A percentile compares a stretch with the other conserved stretches of the same genome.
Conservation (phyloP, 768 basidiomycete genomes). For the Suillus ampliporus region DNA sequence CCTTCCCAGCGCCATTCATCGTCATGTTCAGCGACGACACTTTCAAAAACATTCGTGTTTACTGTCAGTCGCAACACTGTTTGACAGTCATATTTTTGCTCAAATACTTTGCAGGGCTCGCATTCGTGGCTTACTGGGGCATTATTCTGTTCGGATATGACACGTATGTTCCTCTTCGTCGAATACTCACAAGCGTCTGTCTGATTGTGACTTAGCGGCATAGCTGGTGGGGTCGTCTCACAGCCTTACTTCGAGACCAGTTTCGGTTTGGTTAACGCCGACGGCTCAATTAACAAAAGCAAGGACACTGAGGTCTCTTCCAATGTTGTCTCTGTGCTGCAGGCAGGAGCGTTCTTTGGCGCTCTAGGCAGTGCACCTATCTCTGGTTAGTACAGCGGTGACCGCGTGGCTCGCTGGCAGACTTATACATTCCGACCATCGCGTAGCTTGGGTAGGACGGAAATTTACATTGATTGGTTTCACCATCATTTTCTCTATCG, state of each 20-base stretch:
- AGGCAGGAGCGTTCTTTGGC: slow-evolving; percentile 90
- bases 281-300: slow-evolving; percentile 46
- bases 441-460: slow-evolving; percentile 66
- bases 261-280: slow-evolving; percentile 59
- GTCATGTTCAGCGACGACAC: slow-evolving; percentile 13
- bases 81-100: not conserved
- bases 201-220: slow-evolving; percentile 47
- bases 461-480: slow-evolving; percentile 66
- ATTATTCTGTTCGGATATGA: slow-evolving; percentile 87
- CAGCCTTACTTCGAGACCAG: slow-evolving; percentile 62
- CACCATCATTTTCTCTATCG: slow-evolving; percentile 67
- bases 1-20: not conserved
- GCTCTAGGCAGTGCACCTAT: slow-evolving; percentile 75
- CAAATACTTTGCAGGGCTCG: slow-evolving; percentile 56
- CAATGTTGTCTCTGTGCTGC: slow-evolving; percentile 87
- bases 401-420: not conserved
- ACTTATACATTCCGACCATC: slow-evolving; percentile 3
- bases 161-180: slow-evolving; percentile 47
- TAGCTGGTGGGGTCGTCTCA: slow-evolving; percentile 72
- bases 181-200: not conserved
- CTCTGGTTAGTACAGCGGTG: slow-evolving; percentile 52
- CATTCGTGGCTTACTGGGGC: slow-evolving; percentile 78
- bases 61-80: slow-evolving; percentile 49
- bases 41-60: slow-evolving; percentile 65
- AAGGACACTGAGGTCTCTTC: slow-evolving; percentile 64